These are phyloP conservation scores for Monocercomonoides exilis DNA, from an alignment of 78 protist species.

Conservation along the genomic window DNA sequence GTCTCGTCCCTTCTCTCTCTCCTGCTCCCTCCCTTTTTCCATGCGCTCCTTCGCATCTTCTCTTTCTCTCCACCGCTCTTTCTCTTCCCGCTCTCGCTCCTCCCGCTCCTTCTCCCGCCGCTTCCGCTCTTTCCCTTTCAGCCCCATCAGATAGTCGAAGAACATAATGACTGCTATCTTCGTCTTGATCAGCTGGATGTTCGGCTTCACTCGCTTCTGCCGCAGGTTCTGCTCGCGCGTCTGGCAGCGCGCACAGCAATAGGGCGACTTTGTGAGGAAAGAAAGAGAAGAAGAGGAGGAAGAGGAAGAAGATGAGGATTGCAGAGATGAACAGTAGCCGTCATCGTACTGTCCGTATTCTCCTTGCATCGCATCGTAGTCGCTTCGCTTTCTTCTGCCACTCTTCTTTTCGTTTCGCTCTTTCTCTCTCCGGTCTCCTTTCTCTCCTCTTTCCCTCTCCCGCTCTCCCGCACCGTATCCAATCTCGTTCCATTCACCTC, in stretches of 20 bases:
- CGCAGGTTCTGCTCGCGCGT: constrained; percentile 21
- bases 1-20: no score
- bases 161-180: not conserved
- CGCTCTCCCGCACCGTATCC: not conserved
- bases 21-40: no score
- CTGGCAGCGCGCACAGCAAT: constrained; percentile 17
- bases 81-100: no score
- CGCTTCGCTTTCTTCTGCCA: no score
- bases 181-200: not conserved
- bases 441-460: no score
- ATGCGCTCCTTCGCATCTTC: no score
- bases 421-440: no score
- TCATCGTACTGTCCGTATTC: no score
- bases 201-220: constrained; percentile 15
- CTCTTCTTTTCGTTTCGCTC: no score
- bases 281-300: not conserved
- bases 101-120: no score
- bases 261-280: constrained; percentile 5
- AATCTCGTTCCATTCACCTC: not conserved
- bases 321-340: not conserved
- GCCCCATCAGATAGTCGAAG: not conserved
- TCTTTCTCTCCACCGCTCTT: no score
- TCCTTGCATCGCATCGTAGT: not conserved
- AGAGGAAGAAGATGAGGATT: no score
- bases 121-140: not conserved